phyloP scores from a whole-genome alignment of 768 basidiomycete species.

The Gloeopeniophorella convolvens region DNA sequence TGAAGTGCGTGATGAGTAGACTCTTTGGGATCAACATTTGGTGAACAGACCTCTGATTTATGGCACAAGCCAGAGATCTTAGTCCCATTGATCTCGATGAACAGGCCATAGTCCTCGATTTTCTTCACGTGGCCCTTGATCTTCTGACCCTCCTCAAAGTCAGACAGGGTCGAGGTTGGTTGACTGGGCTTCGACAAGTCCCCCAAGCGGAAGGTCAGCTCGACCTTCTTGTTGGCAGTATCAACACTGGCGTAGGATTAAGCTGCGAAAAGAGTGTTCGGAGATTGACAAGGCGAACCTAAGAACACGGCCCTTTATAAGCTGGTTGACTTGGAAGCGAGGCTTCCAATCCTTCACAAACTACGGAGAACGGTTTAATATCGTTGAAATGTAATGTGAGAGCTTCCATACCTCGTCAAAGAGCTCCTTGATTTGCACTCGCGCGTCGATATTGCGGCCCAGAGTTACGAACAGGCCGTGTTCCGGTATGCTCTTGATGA shows the following conservation, averaged over 20 bases:
- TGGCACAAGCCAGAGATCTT: conserved; percentile 89
- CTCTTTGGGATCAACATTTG: too few relatives aligned
- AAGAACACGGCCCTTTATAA: conserved; percentile 82
- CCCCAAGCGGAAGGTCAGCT: conserved; percentile 81
- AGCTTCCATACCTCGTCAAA: conserved; percentile 65
- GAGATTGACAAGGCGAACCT: conserved; percentile 40
- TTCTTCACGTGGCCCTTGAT: conserved; percentile 73
- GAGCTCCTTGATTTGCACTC: conserved; percentile 89
- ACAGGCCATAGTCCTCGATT: conserved; percentile 87
- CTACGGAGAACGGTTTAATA: conserved; percentile 33
- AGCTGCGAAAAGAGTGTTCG: not conserved
- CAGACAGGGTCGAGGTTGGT: conserved; percentile 37
- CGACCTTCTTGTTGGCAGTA: conserved; percentile 66
- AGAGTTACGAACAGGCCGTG: conserved; percentile 87
- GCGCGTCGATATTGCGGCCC: conserved; percentile 77
- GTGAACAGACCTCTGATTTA: conserved; percentile 79
- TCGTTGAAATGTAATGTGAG: not conserved
- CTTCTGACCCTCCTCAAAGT: conserved; percentile 75
- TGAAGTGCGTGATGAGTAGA: conserved; percentile 27
- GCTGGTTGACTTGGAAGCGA: conserved; percentile 68
- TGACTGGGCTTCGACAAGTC: conserved; percentile 37
- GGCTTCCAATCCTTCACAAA: conserved; percentile 95
- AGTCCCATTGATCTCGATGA: conserved; percentile 81
- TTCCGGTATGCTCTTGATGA: conserved; percentile 81
- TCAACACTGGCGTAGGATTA: conserved; percentile 51